These are phyloP conservation scores for Picea glauca DNA, from an alignment of 75 land plant genomes.

Conservation along the genomic window DNA sequence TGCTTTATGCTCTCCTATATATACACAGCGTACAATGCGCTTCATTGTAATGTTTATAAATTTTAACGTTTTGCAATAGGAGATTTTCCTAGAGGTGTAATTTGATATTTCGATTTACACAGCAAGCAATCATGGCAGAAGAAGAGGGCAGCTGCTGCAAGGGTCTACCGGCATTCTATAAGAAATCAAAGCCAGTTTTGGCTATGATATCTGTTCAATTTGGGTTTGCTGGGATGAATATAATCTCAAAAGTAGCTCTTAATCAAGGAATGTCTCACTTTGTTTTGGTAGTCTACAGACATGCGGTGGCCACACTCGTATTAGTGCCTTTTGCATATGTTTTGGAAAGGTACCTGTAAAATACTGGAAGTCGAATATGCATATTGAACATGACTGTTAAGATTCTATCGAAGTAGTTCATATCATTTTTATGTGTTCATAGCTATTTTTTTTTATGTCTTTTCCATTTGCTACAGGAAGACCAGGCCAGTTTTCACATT, in stretches of 20 bases:
- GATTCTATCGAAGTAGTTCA: neutral
- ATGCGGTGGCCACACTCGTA: constrained; percentile 22
- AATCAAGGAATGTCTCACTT: constrained; percentile 36
- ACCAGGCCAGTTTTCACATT: constrained; percentile 12
- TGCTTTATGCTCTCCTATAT: too few relatives aligned
- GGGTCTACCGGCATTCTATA: neutral
- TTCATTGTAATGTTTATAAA: too few relatives aligned
- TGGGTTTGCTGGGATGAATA: constrained; percentile 39
- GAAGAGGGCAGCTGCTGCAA: neutral
- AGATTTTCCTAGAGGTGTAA: too few relatives aligned
- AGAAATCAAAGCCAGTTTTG: constrained; percentile 22
- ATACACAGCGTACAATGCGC: too few relatives aligned
- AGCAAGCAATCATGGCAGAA: neutral
- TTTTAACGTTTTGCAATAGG: too few relatives aligned
- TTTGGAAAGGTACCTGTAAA: constrained; percentile 17
- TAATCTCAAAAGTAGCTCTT: constrained; percentile 41
- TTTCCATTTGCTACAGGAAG: constrained; percentile 13
- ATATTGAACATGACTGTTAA: neutral
- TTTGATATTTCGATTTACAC: too few relatives aligned
- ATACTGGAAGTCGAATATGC: neutral
- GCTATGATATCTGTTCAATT: constrained; percentile 23
- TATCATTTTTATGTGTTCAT: neutral
- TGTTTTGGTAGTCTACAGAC: constrained; percentile 44
- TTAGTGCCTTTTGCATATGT: constrained; percentile 22
- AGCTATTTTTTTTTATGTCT: too few relatives aligned